Conservation (phyloP, 2,329 filamentous ascomycete species). For the Bisporella sp. region DNA sequence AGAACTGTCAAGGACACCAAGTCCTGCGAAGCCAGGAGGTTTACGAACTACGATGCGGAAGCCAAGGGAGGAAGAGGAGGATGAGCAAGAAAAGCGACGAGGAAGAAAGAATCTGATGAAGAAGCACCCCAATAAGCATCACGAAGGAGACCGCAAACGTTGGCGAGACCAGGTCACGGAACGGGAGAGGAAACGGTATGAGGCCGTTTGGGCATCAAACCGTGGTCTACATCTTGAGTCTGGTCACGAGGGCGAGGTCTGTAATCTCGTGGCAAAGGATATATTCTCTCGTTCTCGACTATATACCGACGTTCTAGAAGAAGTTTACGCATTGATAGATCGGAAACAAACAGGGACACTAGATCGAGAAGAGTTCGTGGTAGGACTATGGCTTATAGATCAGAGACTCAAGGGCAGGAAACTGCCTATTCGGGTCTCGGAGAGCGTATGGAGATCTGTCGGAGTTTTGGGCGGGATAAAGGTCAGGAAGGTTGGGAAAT, state of each 20-base stretch:
- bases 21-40: slow-evolving; percentile 1
- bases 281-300: slow-evolving; percentile 69
- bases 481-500: slow-evolving; percentile 13
- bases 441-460: slow-evolving; percentile 71
- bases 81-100: slow-evolving; percentile 43
- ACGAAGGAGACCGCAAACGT: slow-evolving; percentile 66
- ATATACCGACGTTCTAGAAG: slow-evolving; percentile 59
- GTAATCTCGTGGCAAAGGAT: slow-evolving; percentile 63
- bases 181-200: slow-evolving; percentile 71
- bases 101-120: slow-evolving; percentile 49
- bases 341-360: slow-evolving; percentile 47
- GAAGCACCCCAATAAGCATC: slow-evolving; percentile 65
- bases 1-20: slow-evolving; percentile 24
- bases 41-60: slow-evolving; percentile 58
- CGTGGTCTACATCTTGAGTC: slow-evolving; percentile 45
- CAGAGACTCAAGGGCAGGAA: slow-evolving; percentile 75
- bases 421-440: slow-evolving; percentile 61
- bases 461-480: slow-evolving; percentile 33
- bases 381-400: slow-evolving; percentile 77
- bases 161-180: slow-evolving; percentile 72
- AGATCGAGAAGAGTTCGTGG: slow-evolving; percentile 66
- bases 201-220: slow-evolving; percentile 80
- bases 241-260: slow-evolving; percentile 39
- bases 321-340: slow-evolving; percentile 74
- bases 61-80: slow-evolving; percentile 45